Base-by-base conservation (phyloP, 108 stramenopile genomes). In the Pseudonitzschia multistriata region DNA sequence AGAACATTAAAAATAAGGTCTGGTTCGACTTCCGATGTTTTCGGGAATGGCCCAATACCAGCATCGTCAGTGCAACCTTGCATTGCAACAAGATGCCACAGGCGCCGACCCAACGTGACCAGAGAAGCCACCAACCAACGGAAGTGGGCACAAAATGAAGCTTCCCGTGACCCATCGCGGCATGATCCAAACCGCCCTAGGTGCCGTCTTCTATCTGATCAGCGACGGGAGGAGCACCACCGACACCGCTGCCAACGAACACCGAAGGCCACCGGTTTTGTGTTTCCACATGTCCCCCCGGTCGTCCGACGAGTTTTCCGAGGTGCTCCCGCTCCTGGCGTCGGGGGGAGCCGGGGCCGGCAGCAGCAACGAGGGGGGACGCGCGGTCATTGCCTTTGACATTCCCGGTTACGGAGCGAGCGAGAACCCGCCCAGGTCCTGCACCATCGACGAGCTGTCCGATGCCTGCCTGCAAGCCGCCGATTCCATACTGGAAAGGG, bases 251-350 rank as follows among this genome's bases (percentile, higher is more conserved):
- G 11, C 31, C 31, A 33, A 25, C 31, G 28, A 0, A 0, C 4
- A 10, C 29, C 48, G 21, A 5, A 70, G 66, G 35, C 21, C 54
- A 24, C 73, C 74, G 11, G 47, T 79, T 30, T 21, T 79, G 13
- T 71, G 74, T 36, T 74, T 70, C 42, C 79, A 79, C 71, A 34
- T 63, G 19, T 59, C 61, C 3, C 60, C 52, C 24, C 67, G 78
- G 13, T 74, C 72, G 33, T 71, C 68, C 52, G 79, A 79, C 22
- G 79, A 79, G 52, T 73, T 53, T 30, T 39, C 61, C 31, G 79
- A 79, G 28, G 52, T 71, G 1, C 45, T 74, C 19, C 69, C 73
- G 2, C 42, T 79, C 21, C 36, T 79, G 27, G 74, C 74, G 21
- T 11, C 31, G 13, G 54, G 54, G 7, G 56, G 10, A 17, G 7